Base-by-base conservation (phyloP, 2,329 filamentous ascomycete genomes). In the Fusarium sp. region DNA sequence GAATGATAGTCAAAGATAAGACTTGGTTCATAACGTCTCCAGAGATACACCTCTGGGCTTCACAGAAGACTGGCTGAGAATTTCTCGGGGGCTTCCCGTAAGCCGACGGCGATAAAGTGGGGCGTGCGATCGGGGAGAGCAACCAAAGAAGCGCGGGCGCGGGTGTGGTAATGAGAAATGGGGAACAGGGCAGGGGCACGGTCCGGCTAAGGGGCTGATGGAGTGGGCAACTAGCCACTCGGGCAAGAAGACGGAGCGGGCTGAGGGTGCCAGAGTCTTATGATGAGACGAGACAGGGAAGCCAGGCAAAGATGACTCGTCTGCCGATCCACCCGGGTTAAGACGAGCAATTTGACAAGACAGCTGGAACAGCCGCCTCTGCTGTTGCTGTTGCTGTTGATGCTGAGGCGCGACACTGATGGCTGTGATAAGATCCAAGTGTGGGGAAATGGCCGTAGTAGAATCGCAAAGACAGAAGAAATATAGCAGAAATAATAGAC, bases 41-140 rank as follows among this genome's bases (percentile, higher is more conserved):
- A 44, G 32, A 41, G n/a, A 54, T 23, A 14, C 26, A 30, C 11
- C n/a, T 53, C 53, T 58, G 45, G 32, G 60, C 54, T 59, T 67
- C 45, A 50, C 44, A 56, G 15, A 33, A 48, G 40, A 23, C 30
- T 55, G 17, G 15, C n/a, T 17, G 30, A 62, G 50, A 68, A 64
- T 58, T 61, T 58, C 68, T 75, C 73, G 73, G 73, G 62, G 62
- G 52, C 37, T 45, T 62, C 61, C 74, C 73, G 74, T 76, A 70
- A 70, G 61, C 65, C 72, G 61, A 72, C 72, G 72, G 68, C 70
- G 72, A 69, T 65, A 71, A 64, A 69, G 72, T 75, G 70, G 69
- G 57, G 60, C 70, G 59, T 62, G 50, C 58, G 54, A 66, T 60
- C 67, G 71, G 73, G 66, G 64, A 42, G 56, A 58, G 42, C 37